Conservation (phyloP, 164 flowering plant species). For the Stephania japonica region DNA sequence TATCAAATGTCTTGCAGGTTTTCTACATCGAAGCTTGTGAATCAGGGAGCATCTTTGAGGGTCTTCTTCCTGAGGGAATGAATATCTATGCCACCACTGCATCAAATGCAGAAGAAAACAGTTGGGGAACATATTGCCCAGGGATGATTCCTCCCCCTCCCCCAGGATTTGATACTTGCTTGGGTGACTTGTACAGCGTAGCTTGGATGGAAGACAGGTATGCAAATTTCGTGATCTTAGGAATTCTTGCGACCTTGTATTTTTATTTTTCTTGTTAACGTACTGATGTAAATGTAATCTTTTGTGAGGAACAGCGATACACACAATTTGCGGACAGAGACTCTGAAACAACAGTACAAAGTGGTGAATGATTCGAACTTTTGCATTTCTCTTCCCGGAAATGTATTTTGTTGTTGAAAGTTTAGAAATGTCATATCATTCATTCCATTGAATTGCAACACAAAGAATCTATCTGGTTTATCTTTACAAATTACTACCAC, state of each 20-base stretch:
- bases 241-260: neutral
- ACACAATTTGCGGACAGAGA: conserved; percentile 66
- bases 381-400: neutral
- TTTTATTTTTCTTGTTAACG: neutral
- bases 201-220: conserved; percentile 21
- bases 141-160: conserved; percentile 25
- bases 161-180: conserved; percentile 15
- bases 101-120: conserved; percentile 19
- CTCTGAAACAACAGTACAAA: conserved; percentile 79
- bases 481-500: no score
- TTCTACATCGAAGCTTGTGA: conserved; percentile 96
- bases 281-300: conserved; percentile 16
- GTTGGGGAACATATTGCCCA: conserved; percentile 20
- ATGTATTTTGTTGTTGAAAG: neutral
- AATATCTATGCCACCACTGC: conserved; percentile 61
- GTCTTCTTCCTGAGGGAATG: conserved; percentile 68
- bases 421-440: no score
- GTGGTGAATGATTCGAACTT: conserved; percentile 42
- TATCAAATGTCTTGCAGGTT: conserved; percentile 37
- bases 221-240: neutral
- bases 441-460: neutral
- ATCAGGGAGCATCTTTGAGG: conserved; percentile 93
- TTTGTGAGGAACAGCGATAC: conserved; percentile 46
- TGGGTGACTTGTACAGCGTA: conserved; percentile 15
- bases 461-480: neutral